These are phyloP conservation scores for Lachnellula arida DNA, from an alignment of 2,329 filamentous ascomycete genomes.

Conservation along the genomic window DNA sequence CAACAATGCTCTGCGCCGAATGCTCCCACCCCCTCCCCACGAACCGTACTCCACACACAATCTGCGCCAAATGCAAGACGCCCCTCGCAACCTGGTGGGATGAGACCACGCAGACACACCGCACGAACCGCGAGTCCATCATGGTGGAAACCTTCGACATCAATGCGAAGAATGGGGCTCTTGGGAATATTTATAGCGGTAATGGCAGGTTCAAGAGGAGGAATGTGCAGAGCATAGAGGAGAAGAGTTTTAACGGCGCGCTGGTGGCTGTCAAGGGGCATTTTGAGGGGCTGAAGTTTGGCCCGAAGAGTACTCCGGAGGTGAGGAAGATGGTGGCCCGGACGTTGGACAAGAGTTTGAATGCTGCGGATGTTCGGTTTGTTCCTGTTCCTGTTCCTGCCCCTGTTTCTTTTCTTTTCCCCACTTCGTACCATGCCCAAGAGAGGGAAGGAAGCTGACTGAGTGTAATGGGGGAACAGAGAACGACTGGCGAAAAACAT, in stretches of 20 bases:
- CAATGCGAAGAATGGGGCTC: neutral
- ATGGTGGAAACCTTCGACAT: conserved; percentile 6
- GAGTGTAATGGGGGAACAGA: conserved; percentile 31
- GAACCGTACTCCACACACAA: conserved; percentile 22
- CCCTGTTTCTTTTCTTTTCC: no score
- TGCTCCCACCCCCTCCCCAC: conserved; percentile 27
- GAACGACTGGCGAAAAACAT: conserved; percentile 59
- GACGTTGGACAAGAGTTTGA: conserved; percentile 58
- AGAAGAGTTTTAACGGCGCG: conserved; percentile 56
- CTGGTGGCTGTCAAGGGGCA: conserved; percentile 59
- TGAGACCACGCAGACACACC: conserved; percentile 27
- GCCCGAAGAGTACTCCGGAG: conserved; percentile 49
- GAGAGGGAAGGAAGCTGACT: conserved; percentile 5
- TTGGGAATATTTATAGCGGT: neutral
- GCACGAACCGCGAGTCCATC: conserved; percentile 29
- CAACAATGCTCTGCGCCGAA: conserved; percentile 28
- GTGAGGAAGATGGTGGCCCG: conserved; percentile 54
- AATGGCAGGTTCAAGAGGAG: conserved; percentile 17
- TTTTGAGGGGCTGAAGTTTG: conserved; percentile 51
- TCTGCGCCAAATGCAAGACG: conserved; percentile 31
- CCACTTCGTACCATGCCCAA: neutral
- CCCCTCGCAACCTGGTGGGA: conserved; percentile 31
- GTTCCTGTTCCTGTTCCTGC: conserved; percentile 14
- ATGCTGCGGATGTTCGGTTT: conserved; percentile 56
- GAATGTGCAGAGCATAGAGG: conserved; percentile 51